phyloP scores from a whole-genome alignment of 148 eudicot genomes.

The Beta vulgaris region DNA sequence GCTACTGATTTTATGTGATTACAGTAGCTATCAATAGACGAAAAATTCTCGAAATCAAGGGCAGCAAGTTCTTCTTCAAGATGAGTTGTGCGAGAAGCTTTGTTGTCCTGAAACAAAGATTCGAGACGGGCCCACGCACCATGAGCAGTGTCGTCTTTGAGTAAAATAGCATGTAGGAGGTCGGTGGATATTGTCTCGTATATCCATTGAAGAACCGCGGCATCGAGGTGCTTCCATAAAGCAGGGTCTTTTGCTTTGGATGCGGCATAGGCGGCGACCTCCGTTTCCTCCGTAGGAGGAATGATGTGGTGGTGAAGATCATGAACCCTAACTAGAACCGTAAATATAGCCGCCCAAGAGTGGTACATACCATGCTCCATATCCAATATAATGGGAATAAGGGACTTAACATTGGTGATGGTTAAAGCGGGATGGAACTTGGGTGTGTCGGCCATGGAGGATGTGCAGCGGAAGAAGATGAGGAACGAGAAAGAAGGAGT shows the following conservation, averaged over 20 bases:
- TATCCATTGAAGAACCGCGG: neutral
- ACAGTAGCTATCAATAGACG: neutral
- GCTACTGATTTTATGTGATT: neutral
- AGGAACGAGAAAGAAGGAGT: neutral
- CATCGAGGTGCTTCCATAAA: neutral
- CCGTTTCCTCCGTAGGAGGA: neutral
- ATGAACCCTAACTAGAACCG: neutral
- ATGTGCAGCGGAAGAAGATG: neutral
- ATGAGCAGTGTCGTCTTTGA: neutral
- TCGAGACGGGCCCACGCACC: neutral
- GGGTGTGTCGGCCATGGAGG: neutral
- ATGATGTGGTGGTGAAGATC: neutral
- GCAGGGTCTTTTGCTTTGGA: neutral
- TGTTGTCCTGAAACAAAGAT: constrained; percentile 7
- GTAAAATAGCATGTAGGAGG: neutral
- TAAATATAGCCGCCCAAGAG: neutral
- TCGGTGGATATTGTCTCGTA: neutral
- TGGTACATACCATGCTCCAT: neutral
- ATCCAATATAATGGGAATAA: neutral
- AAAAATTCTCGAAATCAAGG: neutral
- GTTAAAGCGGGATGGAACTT: neutral
- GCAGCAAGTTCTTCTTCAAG: constrained; percentile 12
- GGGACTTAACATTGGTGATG: neutral
- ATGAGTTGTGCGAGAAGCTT: constrained; percentile 6
- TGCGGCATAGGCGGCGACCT: neutral